These are phyloP conservation scores for Fusarium abutilonis DNA, from an alignment of 2,329 filamentous ascomycete species.

Conservation along the genomic window DNA sequence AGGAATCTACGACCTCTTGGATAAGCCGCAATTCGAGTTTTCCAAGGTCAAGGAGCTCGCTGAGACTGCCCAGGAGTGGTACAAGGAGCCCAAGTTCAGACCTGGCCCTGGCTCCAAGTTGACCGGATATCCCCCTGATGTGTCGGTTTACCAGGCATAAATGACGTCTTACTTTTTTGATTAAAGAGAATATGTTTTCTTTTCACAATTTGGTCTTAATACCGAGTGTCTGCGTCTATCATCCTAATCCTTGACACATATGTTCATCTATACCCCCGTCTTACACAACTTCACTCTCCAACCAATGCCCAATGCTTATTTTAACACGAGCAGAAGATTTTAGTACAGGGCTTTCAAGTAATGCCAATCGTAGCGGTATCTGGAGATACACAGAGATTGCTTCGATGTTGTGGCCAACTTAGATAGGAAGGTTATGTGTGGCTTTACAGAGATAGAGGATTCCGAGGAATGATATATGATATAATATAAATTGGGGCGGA, in stretches of 20 bases:
- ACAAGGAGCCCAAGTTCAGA: constrained; percentile 14
- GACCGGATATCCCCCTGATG: not conserved
- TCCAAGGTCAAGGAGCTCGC: constrained; percentile 3
- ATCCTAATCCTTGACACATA: no score
- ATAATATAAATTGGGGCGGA: not conserved
- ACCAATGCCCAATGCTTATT: no score
- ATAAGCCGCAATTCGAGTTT: not conserved
- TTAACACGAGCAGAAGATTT: no score
- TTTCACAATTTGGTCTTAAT: no score
- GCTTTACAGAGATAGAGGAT: constrained; percentile 16
- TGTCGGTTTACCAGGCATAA: not conserved
- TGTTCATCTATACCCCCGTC: no score
- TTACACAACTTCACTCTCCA: no score
- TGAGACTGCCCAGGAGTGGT: constrained; percentile 11
- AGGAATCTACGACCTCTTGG: constrained; percentile 4
- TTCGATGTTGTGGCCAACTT: no score
- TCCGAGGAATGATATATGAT: not conserved
- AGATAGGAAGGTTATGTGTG: not conserved
- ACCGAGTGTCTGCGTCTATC: no score
- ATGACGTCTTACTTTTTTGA: not conserved
- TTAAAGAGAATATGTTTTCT: no score
- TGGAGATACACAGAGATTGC: no score
- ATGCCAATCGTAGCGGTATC: no score
- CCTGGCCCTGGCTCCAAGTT: not conserved
- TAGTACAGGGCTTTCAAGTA: no score